These are phyloP conservation scores for Fusarium ramigenum DNA, from an alignment of 2,329 filamentous ascomycete species.

Conservation along the genomic window DNA sequence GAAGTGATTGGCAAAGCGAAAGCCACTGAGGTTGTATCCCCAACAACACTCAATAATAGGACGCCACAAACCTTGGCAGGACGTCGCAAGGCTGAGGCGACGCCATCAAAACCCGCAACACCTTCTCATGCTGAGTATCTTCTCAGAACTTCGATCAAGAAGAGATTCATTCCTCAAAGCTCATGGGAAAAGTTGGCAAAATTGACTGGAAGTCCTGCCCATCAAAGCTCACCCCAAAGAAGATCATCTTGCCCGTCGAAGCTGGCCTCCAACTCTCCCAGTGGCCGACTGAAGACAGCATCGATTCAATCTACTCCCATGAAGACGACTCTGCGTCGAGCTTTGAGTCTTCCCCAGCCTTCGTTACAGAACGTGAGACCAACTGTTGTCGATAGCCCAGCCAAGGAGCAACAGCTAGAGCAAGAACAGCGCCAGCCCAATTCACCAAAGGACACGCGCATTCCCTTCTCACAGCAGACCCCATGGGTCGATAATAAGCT, in stretches of 20 bases:
- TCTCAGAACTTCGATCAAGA: slow-evolving; percentile 37
- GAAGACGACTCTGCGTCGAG: not conserved
- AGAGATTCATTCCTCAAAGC: slow-evolving; percentile 37
- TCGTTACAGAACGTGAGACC: not conserved
- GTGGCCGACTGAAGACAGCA: not conserved
- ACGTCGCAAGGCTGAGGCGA: not conserved
- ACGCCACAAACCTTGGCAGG: not conserved
- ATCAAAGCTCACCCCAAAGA: not conserved
- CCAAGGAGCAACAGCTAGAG: not conserved
- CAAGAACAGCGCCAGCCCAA: not conserved
- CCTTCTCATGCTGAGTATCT: slow-evolving; percentile 24
- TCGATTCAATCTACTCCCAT: not conserved
- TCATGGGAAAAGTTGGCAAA: slow-evolving; percentile 39
- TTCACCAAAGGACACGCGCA: not conserved
- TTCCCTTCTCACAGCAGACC: slow-evolving; percentile 40
- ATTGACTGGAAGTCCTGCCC: slow-evolving; percentile 3
- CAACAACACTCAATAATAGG: not conserved
- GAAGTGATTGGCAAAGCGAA: not conserved
- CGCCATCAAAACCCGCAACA: not conserved
- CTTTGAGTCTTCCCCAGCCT: not conserved
- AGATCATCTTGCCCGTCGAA: not conserved
- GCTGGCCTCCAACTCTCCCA: not conserved
- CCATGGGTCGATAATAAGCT: slow-evolving; percentile 36
- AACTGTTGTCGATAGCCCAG: not conserved
- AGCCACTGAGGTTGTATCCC: not conserved